Evolutionary conservation across 192 early-diverging fungal genomes (phyloP).

Genomic region (Entrophospora sp.): DNA sequence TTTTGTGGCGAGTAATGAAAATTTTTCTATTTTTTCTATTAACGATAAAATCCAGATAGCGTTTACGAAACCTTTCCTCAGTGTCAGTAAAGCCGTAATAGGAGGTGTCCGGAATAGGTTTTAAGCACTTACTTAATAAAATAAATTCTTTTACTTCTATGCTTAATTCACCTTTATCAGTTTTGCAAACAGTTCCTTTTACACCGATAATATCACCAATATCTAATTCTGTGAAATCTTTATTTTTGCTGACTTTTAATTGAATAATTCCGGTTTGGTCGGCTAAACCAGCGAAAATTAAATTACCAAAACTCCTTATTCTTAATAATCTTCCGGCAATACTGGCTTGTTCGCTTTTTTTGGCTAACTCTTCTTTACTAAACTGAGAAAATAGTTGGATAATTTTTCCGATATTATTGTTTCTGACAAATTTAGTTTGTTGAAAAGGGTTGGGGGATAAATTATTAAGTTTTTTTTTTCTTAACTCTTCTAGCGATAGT

Average conservation of each 20-base stretch:
- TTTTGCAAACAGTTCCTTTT: too few species aligned
- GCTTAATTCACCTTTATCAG: too few species aligned
- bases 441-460: not conserved
- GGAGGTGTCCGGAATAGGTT: too few species aligned
- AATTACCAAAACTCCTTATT: slow-evolving; percentile 7
- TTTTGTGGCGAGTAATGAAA: too few species aligned
- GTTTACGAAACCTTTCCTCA: too few species aligned
- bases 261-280: not conserved
- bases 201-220: too few species aligned
- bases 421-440: slow-evolving; percentile 3
- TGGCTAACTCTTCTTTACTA: not conserved
- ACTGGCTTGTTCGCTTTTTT: not conserved
- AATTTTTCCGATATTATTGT: not conserved
- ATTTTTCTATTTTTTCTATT: too few species aligned
- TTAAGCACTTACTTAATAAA: too few species aligned
- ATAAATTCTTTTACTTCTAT: too few species aligned
- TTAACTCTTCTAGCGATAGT: not conserved
- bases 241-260: slow-evolving; percentile 7
- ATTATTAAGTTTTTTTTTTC: slow-evolving; percentile 1
- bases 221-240: not conserved
- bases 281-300: not conserved
- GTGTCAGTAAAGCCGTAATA: too few species aligned
- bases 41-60: too few species aligned
- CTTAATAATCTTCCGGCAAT: not conserved
- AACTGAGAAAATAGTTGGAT: slow-evolving; percentile 4